phyloP scores from a whole-genome alignment of 2,329 filamentous ascomycete species.

The Pseudocercospora macadamiae region DNA sequence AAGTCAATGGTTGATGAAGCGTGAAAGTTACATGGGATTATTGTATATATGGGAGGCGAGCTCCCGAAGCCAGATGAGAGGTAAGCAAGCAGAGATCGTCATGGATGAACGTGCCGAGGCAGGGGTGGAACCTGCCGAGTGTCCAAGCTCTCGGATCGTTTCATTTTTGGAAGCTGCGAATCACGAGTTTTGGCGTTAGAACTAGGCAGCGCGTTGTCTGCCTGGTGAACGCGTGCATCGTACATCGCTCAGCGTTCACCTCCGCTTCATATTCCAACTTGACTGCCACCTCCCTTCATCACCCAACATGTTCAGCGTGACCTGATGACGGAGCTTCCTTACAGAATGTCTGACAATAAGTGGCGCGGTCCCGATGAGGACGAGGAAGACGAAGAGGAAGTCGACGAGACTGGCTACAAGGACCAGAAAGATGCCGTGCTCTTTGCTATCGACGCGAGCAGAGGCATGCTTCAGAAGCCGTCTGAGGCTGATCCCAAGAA shows the following conservation, averaged over 20 bases:
- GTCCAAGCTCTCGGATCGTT: neutral
- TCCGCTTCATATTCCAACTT: too few relatives aligned
- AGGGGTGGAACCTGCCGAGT: neutral
- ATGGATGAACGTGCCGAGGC: neutral
- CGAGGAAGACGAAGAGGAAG: slow-evolving; percentile 69
- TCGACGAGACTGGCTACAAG: slow-evolving; percentile 78
- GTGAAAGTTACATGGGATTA: neutral
- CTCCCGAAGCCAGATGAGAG: neutral
- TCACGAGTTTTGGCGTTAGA: too few relatives aligned
- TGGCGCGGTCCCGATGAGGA: slow-evolving; percentile 48
- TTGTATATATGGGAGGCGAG: too few relatives aligned
- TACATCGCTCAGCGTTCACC: too few relatives aligned
- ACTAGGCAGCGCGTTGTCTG: neutral
- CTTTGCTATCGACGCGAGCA: slow-evolving; percentile 88
- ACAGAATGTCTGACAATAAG: slow-evolving; percentile 28
- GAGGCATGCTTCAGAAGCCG: slow-evolving; percentile 77
- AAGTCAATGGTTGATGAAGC: neutral
- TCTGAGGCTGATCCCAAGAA: slow-evolving; percentile 70
- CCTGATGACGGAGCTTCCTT: slow-evolving; percentile 13
- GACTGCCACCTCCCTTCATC: neutral
- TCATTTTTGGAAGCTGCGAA: neutral
- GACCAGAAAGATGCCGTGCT: slow-evolving; percentile 96
- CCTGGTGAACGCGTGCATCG: too few relatives aligned
- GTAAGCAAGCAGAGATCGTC: neutral
- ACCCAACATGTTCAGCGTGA: neutral